These are phyloP conservation scores for Magnaporthiopsis rhizophila DNA, from an alignment of 2,329 filamentous ascomycete genomes.

Conservation along the genomic window DNA sequence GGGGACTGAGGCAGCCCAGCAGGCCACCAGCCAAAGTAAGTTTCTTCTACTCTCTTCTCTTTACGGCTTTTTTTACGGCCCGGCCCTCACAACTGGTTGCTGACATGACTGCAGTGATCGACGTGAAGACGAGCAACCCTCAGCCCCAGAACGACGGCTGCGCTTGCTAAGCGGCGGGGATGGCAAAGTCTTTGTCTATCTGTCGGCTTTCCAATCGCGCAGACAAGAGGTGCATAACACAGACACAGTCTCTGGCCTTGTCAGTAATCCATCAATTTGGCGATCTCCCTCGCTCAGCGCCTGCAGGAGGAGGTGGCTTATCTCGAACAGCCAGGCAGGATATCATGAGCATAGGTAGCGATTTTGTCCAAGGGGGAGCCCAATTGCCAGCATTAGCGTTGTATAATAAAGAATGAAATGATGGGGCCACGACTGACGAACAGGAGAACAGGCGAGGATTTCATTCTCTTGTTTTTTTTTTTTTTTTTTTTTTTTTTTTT, in stretches of 20 bases:
- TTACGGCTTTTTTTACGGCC: background rate
- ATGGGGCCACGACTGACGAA: constrained; percentile 8
- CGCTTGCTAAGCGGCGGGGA: constrained; percentile 44
- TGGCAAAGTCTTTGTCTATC: background rate
- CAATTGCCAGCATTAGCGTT: constrained; percentile 7
- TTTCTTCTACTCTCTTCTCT: constrained; percentile 16
- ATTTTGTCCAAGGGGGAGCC: background rate
- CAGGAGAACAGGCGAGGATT: background rate
- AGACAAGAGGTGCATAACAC: background rate
- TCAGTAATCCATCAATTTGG: background rate
- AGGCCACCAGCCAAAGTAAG: constrained; percentile 69
- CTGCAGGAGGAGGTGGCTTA: background rate
- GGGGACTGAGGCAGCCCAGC: constrained; percentile 70
- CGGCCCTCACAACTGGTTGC: constrained; percentile 8
- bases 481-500: too few relatives aligned
- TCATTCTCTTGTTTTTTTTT: background rate
- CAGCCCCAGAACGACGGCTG: constrained; percentile 67
- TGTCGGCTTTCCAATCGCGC: background rate
- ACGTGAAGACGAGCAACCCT: constrained; percentile 76
- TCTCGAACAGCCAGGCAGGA: constrained; percentile 2
- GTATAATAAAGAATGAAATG: constrained; percentile 10
- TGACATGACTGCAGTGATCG: constrained; percentile 60
- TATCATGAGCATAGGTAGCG: constrained; percentile 3
- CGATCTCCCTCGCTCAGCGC: background rate
- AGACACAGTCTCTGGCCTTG: background rate